These are phyloP conservation scores for Cordyceps fumosorosea DNA, from an alignment of 2,329 filamentous ascomycete species.

Conservation along the genomic window DNA sequence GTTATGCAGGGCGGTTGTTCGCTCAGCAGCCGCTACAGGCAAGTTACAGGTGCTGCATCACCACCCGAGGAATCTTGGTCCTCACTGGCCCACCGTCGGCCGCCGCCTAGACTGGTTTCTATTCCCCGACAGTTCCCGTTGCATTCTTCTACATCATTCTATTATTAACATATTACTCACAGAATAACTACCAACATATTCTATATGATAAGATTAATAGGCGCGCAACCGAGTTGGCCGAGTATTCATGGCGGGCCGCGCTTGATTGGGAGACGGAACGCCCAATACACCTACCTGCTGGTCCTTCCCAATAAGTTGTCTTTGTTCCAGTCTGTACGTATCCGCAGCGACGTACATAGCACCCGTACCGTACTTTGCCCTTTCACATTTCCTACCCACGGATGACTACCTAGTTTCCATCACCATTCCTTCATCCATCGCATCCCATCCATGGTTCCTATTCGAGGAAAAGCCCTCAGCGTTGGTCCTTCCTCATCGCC, in stretches of 20 bases:
- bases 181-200: background rate
- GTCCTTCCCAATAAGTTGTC: no score
- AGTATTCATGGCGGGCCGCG: background rate
- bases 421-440: background rate
- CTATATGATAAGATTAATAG: background rate
- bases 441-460: background rate
- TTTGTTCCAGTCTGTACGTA: no score
- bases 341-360: no score
- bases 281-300: background rate
- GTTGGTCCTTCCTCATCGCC: background rate
- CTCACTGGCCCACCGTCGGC: background rate
- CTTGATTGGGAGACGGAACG: background rate
- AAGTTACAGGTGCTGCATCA: background rate
- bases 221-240: background rate
- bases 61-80: background rate
- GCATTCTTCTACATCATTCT: background rate
- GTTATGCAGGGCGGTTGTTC: background rate
- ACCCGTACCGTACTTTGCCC: no score
- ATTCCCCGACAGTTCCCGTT: constrained; percentile 1
- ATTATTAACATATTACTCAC: background rate
- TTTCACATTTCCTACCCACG: no score
- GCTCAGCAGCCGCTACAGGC: background rate
- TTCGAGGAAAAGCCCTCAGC: background rate
- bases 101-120: background rate
- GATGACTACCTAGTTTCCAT: background rate